Base-by-base conservation (phyloP, 192 early-diverging fungal genomes). In the Entomortierella lignicola region DNA sequence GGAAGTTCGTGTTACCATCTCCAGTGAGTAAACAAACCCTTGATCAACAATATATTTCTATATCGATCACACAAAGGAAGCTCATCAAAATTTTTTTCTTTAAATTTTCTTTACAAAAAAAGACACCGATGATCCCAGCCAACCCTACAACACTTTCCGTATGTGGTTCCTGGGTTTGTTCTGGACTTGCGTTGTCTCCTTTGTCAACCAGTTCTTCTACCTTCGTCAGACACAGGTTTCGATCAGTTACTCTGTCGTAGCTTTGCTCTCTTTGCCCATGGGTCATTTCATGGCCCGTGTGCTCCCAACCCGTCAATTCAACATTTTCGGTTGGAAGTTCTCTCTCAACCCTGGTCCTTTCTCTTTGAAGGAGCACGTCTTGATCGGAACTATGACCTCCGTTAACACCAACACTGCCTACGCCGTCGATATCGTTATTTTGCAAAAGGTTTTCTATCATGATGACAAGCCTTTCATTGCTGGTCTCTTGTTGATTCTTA, bases 261-360 rank as follows among this genome's bases (percentile, higher is more conserved):
- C 87, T 37, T 56, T 89, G 59, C 31, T 87, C 26, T 79, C 83
- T 18, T 81, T 77, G 42, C 87, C 87, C 26, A 13, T 86, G 32
- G 87, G 84, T 47, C 82, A 84, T 37, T 23, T 82, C 42, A 67
- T 89, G 81, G 86, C 81, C 59, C 41, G 23, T 12, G 41, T 84
- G 15, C 77, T 87, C 25, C 86, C 86, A 6, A 73, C 71, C 5
- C 58, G 15, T 29, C 86, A 81, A 41, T 82, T 70, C 31, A 89
- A 83, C 62, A 82, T 89, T 47, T 84, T 88, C 56, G 72, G 72
- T 21, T 20, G n/a, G 31, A 41, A 1, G 2, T 63, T 18, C 53
- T 89, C 80, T 31, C 83, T 83, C 56, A 91, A 90, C 66, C 90
- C 90, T 32, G 90, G 89, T 11, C 72, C 83, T 26, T 91, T 91